Evolutionary conservation across 805 yeast genomes (phyloP), one percentile per base, ranked within the genome.

Genomic region (Candida tibetensis): DNA sequence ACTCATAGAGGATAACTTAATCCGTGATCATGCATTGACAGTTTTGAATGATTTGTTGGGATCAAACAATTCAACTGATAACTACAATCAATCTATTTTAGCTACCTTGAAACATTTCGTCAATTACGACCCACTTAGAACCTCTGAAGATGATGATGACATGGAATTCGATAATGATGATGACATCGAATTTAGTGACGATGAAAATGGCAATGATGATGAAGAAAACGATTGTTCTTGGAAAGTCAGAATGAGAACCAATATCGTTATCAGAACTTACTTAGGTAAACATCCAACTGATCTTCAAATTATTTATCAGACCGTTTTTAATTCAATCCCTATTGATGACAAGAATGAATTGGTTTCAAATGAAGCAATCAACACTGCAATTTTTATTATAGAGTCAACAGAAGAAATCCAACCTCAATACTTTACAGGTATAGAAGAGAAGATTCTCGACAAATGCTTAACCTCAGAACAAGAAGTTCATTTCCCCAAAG

Each of bases 221-320:
- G 67, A 64, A 30, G 58, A 58, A 37, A 69, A 68, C 37, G 71
- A 66, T 6, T 60, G 66, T 6, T 72, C 82, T 1, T 81, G 90
- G 84, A 81, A 76, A 45, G 58, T 85, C 14, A 64, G 93, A 42
- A 63, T 76, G 29, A 72, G 71, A 37, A 60, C 85, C 0, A 66
- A 76, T 5, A 61, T 59, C 21, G 50, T 79, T 23, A 49, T 74
- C 5, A 55, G 67, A 13, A 51, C 69, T 0, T 40, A 75, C 10
- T 58, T 74, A n/a, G 51, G 49, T 2, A 46, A 52, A 2, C 64
- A 62, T 36, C 76, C 81, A 2, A 37, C 42, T 1, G 39, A 53
- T 1, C 49, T 77, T 13, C 56, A 67, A 4, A 29, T 47, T 2
- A 42, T 75, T 6, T 71, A 68, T 39, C 40, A 53, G 2, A 30